phyloP scores from a whole-genome alignment of 2,329 filamentous ascomycete genomes.

The Zasmidium cellare region DNA sequence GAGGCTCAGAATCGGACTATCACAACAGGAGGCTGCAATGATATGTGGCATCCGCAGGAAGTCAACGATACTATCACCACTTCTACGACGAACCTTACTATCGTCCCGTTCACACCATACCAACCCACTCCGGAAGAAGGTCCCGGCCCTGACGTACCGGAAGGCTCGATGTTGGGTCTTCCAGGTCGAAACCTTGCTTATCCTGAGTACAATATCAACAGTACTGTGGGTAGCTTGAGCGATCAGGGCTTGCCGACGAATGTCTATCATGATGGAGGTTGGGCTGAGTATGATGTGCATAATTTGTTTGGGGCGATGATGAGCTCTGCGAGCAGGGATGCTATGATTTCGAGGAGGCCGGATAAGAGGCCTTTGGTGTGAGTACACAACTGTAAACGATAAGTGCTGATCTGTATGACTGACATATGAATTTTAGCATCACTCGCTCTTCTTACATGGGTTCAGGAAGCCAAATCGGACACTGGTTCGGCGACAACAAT shows the following conservation, averaged over 20 bases:
- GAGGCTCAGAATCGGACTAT: slow-evolving; percentile 34
- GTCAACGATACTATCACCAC: slow-evolving; percentile 34
- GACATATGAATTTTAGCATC: too few species aligned
- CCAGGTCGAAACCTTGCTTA: slow-evolving; percentile 63
- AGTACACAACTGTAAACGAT: too few species aligned
- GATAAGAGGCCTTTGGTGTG: slow-evolving; percentile 62
- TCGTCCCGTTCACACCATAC: slow-evolving; percentile 18
- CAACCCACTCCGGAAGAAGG: slow-evolving; percentile 12
- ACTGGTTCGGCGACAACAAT: slow-evolving; percentile 59
- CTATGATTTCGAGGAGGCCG: slow-evolving; percentile 68
- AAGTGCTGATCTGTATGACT: too few species aligned
- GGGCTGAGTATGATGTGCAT: slow-evolving; percentile 72
- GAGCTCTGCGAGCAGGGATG: slow-evolving; percentile 62
- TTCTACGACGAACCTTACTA: slow-evolving; percentile 26
- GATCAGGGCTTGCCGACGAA: slow-evolving; percentile 62
- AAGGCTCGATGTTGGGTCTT: slow-evolving; percentile 49
- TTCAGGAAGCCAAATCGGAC: slow-evolving; percentile 38
- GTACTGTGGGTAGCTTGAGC: slow-evolving; percentile 52
- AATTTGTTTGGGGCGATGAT: slow-evolving; percentile 78
- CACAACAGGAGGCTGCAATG: slow-evolving; percentile 33
- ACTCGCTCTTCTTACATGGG: slow-evolving; percentile 71
- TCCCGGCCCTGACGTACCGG: slow-evolving; percentile 18
- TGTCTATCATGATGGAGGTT: slow-evolving; percentile 66
- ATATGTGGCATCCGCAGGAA: slow-evolving; percentile 21
- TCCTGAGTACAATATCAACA: slow-evolving; percentile 66